Base-by-base conservation (phyloP, 192 early-diverging fungal genomes). In the Rhizophagus prolifer region DNA sequence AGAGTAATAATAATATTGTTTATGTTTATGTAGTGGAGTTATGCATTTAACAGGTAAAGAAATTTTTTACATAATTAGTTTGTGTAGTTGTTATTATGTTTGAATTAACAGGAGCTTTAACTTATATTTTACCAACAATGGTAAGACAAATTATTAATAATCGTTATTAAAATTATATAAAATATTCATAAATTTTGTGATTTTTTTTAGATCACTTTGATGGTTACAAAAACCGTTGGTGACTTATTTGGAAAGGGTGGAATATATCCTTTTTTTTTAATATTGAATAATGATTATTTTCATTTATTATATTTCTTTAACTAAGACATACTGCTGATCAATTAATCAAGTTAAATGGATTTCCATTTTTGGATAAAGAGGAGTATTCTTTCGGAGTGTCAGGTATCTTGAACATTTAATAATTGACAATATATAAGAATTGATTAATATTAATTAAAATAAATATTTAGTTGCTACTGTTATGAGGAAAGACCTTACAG, bases 31-130 rank as follows among this genome's bases (percentile, higher is more conserved):
- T 62, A 65, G 83, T 61, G 81, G 81, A 3, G 72, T 85, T 13
- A 85, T 85, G 83, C 74, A 81, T 36, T 28, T 85, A 58, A 85
- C 83, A 1, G 72, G 72, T 74, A 63, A 9, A 28, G 1, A 63
- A 12, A 63, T 28, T n/a, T n/a, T n/a, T n/a, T n/a, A n/a, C n/a
- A n/a, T 70, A 21, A 68, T 4, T 65, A 80, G 91, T 94, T 4
- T 92, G 92, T 28, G 84, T 96, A 25, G 95, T 96, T 0, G 97
- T 99, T 12, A 98, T 99, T 81, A 97, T 98, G 95, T 99, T 98
- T 84, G 98, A 99, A 80, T 84, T 99, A 72, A 99, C 98, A 0
- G 96, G 96, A 21, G 94, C 97, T 2, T 82, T 99, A 28, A 93
- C 93, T 16, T 99, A 97, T 80, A 88, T 92, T 61, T 85, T 97